Base-by-base conservation (phyloP, 345 rosid species). In the Lepidium didymum region DNA sequence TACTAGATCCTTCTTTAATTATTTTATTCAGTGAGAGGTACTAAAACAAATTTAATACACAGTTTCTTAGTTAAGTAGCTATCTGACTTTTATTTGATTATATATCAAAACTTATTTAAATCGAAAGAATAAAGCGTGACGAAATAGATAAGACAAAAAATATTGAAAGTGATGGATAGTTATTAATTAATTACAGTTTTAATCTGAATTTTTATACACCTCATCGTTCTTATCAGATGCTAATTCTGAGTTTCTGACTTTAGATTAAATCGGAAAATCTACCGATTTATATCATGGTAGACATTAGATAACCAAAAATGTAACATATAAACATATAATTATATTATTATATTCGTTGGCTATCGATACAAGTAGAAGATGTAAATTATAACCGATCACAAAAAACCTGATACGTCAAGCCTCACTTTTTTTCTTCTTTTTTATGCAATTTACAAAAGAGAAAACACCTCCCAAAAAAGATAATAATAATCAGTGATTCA, bases 151-250 rank as follows among this genome's bases (percentile, higher is more conserved):
- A 57, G 59, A 73, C 54, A 37, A 23, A 16, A 41, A 36, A 0
- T 7, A 4, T 56, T 64, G 70, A 72, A 10, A 47, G 59, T 31
- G 76, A 72, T 56, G 19, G 69, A 46, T 47, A 59, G 34, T 55
- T 62, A 45, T 18, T 64, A 37, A 47, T 27, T 56, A 27, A 29
- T 47, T 56, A 13, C 63, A 25, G 70, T 55, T 37, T 46, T 10
- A 5, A 25, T 45, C 6, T 44, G 23, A 3, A 8, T 38, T 55
- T 46, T 53, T 19, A 5, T 46, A 46, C 76, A 56, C 29, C 53
- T 64, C 65, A 56, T 15, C 60, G 59, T 64, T 64, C 60, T 73
- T 69, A 69, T 69, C n/a, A n/a, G n/a, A n/a, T n/a, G n/a, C n/a
- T n/a, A n/a, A n/a, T n/a, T n/a, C n/a, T n/a, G n/a, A n/a, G n/a